Evolutionary conservation across 441 rosid genomes (phyloP).

Genomic region (Arabidopsis hybrid): DNA sequence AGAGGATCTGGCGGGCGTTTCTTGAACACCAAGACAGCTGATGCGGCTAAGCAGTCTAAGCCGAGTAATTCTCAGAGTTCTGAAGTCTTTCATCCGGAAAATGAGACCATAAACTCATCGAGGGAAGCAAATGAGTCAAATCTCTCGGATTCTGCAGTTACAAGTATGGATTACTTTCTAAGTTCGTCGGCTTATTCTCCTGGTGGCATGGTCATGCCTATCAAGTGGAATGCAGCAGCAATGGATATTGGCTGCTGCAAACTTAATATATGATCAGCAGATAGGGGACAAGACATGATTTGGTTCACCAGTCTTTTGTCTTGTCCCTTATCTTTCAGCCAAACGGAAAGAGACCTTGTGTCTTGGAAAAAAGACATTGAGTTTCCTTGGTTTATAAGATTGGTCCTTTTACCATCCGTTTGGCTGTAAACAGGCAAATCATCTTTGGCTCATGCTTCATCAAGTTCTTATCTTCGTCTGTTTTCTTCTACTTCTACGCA

Average conservation of each 20-base stretch:
- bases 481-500: slow-evolving; percentile 8
- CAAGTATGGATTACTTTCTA: slow-evolving; percentile 60
- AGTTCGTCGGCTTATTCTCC: slow-evolving; percentile 51
- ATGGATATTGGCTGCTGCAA: slow-evolving; percentile 56
- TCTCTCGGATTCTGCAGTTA: slow-evolving; percentile 70
- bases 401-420: slow-evolving; percentile 39
- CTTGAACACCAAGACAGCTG: slow-evolving; percentile 61
- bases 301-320: neutral
- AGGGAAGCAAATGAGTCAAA: slow-evolving; percentile 46
- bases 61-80: slow-evolving; percentile 70
- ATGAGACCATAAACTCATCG: slow-evolving; percentile 57
- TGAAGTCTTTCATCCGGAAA: slow-evolving; percentile 72
- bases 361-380: slow-evolving; percentile 25
- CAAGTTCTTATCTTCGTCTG: slow-evolving; percentile 32
- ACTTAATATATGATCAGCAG: slow-evolving; percentile 53
- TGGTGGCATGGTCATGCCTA: slow-evolving; percentile 54
- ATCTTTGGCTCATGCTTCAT: slow-evolving; percentile 83
- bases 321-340: slow-evolving; percentile 47
- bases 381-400: slow-evolving; percentile 43
- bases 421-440: slow-evolving; percentile 87
- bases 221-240: slow-evolving; percentile 62
- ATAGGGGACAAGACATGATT: slow-evolving; percentile 28
- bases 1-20: slow-evolving; percentile 94
- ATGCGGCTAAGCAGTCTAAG: slow-evolving; percentile 22
- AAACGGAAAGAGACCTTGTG: slow-evolving; percentile 37